phyloP scores from a whole-genome alignment of 305 asterid genomes.

The Fraxinus ornus region DNA sequence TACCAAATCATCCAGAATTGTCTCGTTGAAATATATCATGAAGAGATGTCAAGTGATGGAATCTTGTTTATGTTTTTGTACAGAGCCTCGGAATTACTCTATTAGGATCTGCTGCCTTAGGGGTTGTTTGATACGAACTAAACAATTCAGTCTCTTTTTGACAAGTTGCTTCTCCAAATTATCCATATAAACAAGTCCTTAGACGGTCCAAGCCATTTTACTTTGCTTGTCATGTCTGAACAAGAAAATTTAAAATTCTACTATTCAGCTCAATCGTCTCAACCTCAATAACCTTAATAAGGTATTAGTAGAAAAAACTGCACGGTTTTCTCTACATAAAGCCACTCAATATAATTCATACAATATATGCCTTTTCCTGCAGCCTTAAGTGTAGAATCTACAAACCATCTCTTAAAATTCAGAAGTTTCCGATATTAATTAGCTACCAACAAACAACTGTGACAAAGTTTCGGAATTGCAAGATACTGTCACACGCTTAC shows the following conservation, averaged over 20 bases:
- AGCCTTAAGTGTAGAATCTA: constrained; percentile 27
- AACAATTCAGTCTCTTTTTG: background rate
- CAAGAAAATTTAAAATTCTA: background rate
- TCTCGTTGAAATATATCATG: background rate
- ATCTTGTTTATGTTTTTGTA: background rate
- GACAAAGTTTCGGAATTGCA: background rate
- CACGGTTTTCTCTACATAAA: background rate
- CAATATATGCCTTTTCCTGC: constrained; percentile 20
- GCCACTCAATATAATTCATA: background rate
- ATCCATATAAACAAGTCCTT: background rate
- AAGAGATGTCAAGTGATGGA: background rate
- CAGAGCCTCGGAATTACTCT: background rate
- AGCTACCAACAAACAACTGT: constrained; percentile 20
- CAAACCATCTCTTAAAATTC: constrained; percentile 20
- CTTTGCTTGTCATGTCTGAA: background rate
- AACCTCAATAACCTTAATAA: background rate
- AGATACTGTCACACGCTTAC: constrained; percentile 26
- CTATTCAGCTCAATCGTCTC: background rate
- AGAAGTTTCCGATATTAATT: background rate
- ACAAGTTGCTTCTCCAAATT: background rate
- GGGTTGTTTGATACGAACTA: background rate
- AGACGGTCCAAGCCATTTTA: background rate
- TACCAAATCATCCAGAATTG: background rate
- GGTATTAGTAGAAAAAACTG: background rate
- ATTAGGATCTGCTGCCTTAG: background rate